Conservation (phyloP, 2,329 filamentous ascomycete species). For the Diplodia mutila region DNA sequence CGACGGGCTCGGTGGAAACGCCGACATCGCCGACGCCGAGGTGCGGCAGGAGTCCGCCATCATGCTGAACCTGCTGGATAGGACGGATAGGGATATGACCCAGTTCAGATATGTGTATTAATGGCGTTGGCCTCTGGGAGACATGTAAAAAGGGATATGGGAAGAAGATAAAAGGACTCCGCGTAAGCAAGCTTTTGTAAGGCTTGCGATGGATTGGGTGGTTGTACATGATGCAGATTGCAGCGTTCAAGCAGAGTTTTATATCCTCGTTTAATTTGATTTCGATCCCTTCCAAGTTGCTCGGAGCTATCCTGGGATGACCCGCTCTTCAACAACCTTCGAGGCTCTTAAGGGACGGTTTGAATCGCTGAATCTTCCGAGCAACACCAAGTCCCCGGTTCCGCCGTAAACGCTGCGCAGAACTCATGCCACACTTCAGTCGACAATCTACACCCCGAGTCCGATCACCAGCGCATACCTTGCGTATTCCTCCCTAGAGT, state of each 20-base stretch:
- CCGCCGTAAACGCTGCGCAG: not conserved
- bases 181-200: not conserved
- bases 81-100: conserved; percentile 29
- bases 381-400: not conserved
- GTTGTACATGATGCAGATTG: not conserved
- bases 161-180: not conserved
- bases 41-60: conserved; percentile 5
- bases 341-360: not conserved
- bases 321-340: not conserved
- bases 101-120: conserved; percentile 30
- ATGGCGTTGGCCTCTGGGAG: not conserved
- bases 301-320: not conserved
- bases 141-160: not conserved
- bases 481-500: not conserved
- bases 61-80: conserved; percentile 27
- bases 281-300: not conserved
- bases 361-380: not conserved
- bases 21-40: conserved; percentile 20
- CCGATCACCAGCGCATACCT: not conserved
- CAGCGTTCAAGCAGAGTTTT: not conserved
- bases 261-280: not conserved
- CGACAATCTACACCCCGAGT: not conserved
- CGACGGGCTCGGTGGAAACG: not conserved
- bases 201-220: not conserved
- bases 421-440: not conserved